Evolutionary conservation across 148 eudicot species (phyloP).

Genomic region (Rhododendron ovatum): DNA sequence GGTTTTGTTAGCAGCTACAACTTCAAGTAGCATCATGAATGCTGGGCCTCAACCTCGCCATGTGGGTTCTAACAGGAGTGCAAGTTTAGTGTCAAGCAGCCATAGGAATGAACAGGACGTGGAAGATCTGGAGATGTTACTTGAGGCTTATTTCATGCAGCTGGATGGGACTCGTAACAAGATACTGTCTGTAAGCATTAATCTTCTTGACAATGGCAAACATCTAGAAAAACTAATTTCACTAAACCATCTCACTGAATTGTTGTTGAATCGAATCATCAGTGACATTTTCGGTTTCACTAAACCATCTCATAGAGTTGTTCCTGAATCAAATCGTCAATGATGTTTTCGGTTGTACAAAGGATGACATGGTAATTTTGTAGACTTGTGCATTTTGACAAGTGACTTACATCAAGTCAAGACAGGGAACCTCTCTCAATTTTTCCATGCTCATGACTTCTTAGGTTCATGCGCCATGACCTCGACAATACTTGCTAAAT

Average conservation of each 20-base stretch:
- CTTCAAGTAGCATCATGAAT: conserved; percentile 45
- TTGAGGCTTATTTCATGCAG: conserved; percentile 97
- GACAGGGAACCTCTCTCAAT: neutral
- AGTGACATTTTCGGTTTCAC: neutral
- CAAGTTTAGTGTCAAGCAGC: conserved; percentile 65
- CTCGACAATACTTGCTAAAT: neutral
- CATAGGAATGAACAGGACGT: conserved; percentile 58
- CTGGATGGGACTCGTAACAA: conserved; percentile 91
- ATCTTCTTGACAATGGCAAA: neutral
- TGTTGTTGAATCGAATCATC: neutral
- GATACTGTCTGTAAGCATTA: conserved; percentile 75
- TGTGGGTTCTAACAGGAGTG: conserved; percentile 65
- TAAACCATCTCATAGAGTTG: neutral
- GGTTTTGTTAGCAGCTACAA: conserved; percentile 38
- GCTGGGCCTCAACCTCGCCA: conserved; percentile 50
- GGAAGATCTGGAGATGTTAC: conserved; percentile 94
- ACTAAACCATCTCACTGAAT: neutral
- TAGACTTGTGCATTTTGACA: neutral
- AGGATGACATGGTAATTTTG: neutral
- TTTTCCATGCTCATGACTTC: neutral
- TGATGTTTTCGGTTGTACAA: neutral
- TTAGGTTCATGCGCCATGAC: neutral
- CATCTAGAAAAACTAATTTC: neutral
- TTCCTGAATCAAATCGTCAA: neutral
- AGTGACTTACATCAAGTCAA: neutral